A percentile compares a stretch with the other conserved stretches of the same genome.
Evolutionary conservation across 164 flowering plant genomes (phyloP).

Genomic region (Annona cherimola): DNA sequence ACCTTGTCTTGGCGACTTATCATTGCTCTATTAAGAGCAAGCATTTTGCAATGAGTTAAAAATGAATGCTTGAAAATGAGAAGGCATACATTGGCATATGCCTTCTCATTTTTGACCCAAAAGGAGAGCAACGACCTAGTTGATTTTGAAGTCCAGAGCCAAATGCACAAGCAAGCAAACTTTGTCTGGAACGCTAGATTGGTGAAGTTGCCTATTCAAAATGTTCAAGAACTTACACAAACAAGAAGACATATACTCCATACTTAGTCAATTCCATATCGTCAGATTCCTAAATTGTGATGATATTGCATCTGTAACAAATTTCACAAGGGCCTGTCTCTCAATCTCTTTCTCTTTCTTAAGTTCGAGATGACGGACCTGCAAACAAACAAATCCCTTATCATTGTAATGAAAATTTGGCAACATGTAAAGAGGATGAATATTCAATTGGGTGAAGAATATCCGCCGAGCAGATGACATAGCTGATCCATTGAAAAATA

Average conservation of each 20-base stretch:
- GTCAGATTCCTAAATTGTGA: constrained; percentile 70
- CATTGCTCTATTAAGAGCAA: neutral
- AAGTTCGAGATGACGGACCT: constrained; percentile 93
- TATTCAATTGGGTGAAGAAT: no score
- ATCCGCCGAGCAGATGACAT: no score
- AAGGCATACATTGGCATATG: neutral
- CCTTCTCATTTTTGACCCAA: no score
- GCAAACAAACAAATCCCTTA: constrained; percentile 7
- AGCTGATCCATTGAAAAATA: neutral
- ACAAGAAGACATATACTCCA: neutral
- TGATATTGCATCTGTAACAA: constrained; percentile 55
- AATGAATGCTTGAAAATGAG: neutral
- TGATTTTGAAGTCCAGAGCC: no score
- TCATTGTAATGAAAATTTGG: neutral
- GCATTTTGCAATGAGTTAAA: neutral
- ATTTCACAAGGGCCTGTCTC: constrained; percentile 54
- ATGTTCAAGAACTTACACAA: no score
- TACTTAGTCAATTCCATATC: constrained; percentile 41
- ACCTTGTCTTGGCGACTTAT: neutral
- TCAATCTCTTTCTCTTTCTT: constrained; percentile 81
- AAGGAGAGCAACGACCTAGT: no score
- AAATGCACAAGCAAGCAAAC: no score
- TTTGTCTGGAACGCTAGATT: no score
- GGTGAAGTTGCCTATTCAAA: no score
- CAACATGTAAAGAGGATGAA: neutral